Evolutionary conservation across 2,329 filamentous ascomycete species (phyloP).

Genomic region (Pestalotiopsis sp.): DNA sequence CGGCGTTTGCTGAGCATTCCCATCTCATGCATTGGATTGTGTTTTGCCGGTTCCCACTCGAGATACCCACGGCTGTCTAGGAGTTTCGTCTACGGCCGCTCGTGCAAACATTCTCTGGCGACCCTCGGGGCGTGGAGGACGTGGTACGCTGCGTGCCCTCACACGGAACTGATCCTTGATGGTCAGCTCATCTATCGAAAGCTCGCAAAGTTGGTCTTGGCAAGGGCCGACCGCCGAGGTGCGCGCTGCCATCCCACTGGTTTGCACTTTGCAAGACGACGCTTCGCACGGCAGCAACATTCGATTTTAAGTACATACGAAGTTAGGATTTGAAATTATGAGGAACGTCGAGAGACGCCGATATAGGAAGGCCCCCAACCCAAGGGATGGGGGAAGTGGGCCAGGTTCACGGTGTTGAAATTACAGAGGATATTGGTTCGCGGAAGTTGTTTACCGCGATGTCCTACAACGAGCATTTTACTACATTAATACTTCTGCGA

Average conservation of each 20-base stretch:
- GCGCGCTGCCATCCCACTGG: neutral
- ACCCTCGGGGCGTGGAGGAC: neutral
- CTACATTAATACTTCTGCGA: constrained; percentile 7
- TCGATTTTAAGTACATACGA: constrained; percentile 11
- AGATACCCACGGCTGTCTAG: constrained; percentile 14
- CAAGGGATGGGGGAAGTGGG: neutral
- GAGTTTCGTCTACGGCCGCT: neutral
- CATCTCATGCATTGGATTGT: neutral
- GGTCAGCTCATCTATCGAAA: neutral
- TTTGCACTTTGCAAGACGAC: neutral
- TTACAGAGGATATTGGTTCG: neutral
- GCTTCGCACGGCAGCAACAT: neutral
- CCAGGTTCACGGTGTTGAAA: constrained; percentile 6
- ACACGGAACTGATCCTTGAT: neutral
- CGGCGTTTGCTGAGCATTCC: neutral
- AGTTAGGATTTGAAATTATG: constrained; percentile 10
- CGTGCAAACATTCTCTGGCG: neutral
- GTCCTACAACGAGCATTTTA: constrained; percentile 4
- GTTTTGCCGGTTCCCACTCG: constrained; percentile 3
- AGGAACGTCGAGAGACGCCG: neutral
- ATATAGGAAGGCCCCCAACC: neutral
- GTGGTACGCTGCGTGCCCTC: neutral
- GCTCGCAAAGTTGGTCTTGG: neutral
- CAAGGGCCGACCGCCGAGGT: neutral
- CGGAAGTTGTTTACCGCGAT: neutral